Evolutionary conservation across 257 asterid genomes (phyloP).

Genomic region (Thymus mandschuricus): DNA sequence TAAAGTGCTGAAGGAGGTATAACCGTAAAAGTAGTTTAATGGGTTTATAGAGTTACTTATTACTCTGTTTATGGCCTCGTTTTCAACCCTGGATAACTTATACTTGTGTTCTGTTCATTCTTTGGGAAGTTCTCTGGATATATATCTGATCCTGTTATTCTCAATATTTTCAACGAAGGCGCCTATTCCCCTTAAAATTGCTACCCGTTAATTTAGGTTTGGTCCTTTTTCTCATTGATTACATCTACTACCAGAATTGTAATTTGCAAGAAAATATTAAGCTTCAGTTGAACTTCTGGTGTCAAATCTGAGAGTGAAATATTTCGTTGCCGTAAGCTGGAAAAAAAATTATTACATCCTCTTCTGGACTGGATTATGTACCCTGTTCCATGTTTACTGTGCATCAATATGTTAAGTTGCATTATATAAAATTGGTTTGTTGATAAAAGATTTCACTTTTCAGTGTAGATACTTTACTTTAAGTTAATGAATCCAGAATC

Average conservation of each 20-base stretch:
- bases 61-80: background rate
- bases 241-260: background rate
- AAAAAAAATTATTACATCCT: background rate
- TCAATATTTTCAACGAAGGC: background rate
- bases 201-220: background rate
- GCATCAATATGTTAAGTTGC: background rate
- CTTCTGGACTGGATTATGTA: background rate
- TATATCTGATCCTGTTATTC: conserved; percentile 3
- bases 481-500: background rate
- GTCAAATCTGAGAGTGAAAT: background rate
- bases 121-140: background rate
- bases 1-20: conserved; percentile 76
- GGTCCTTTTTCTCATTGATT: background rate
- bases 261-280: conserved; percentile 11
- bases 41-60: conserved; percentile 3
- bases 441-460: background rate
- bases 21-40: background rate
- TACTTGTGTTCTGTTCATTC: background rate
- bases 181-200: background rate
- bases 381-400: background rate
- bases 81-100: background rate
- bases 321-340: background rate
- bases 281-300: background rate
- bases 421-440: background rate
- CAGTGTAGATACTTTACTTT: no score